Conservation (phyloP, 441 rosid genomes). For the Jatropha podagrica region DNA sequence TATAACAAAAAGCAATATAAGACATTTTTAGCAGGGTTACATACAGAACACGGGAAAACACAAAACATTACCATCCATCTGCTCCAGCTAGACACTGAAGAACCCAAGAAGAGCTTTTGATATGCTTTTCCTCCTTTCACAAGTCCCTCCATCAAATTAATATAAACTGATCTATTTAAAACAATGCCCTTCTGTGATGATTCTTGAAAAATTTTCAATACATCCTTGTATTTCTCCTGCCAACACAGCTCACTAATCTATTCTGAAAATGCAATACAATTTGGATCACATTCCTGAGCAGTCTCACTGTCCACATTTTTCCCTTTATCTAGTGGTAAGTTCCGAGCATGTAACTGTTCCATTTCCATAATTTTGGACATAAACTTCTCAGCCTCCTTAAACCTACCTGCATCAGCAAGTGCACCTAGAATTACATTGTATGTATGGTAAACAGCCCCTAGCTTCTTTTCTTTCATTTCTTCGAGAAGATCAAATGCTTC, state of each 20-base stretch:
- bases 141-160: conserved; percentile 54
- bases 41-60: too few species aligned
- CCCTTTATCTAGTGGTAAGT: conserved; percentile 26
- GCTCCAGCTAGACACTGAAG: not conserved
- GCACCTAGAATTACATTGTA: too few species aligned
- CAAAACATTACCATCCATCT: too few species aligned
- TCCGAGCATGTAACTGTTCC: conserved; percentile 26
- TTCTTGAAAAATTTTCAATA: conserved; percentile 42
- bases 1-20: too few species aligned
- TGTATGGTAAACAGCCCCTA: too few species aligned
- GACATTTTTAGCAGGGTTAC: too few species aligned
- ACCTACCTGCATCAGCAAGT: too few species aligned
- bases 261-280: conserved; percentile 49
- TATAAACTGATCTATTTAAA: conserved; percentile 41
- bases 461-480: too few species aligned
- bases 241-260: conserved; percentile 61
- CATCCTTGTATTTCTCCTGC: conserved; percentile 59
- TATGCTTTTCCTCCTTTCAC: conserved; percentile 50
- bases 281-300: conserved; percentile 36
- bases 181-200: conserved; percentile 41
- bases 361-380: too few species aligned
- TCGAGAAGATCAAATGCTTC: too few species aligned
- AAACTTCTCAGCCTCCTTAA: too few species aligned
- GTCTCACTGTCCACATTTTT: conserved; percentile 26
- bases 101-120: conserved; percentile 25